Conservation (phyloP, 1,284 basidiomycete species). For the Testicularia cyperi region DNA sequence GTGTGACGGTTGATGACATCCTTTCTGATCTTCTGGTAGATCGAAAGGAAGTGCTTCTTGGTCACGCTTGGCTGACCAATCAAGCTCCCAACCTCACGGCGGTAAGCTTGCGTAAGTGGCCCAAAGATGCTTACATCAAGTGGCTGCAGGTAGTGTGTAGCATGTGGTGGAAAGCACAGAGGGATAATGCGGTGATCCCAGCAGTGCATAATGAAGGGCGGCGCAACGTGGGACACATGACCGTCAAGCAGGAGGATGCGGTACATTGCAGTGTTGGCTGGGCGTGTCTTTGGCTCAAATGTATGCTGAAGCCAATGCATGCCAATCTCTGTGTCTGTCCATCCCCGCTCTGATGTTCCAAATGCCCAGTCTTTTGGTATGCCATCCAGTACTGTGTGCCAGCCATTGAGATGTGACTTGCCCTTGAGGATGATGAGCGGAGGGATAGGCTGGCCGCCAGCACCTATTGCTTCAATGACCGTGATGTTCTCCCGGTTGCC, state of each 20-base stretch:
- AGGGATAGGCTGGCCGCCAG: not conserved
- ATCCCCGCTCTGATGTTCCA: not conserved
- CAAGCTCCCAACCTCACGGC: too few species aligned
- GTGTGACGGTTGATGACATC: too few species aligned
- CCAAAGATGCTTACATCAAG: slow-evolving; percentile 1
- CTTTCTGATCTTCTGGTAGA: too few species aligned
- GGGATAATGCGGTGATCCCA: not conserved
- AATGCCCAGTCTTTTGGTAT: not conserved
- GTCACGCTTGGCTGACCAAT: too few species aligned
- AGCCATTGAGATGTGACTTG: not conserved
- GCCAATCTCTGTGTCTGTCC: not conserved
- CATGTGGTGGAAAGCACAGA: slow-evolving; percentile 1
- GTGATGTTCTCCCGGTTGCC: slow-evolving; percentile 1
- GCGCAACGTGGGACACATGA: not conserved
- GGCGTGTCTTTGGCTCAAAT: slow-evolving; percentile 1
- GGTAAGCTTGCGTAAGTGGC: too few species aligned
- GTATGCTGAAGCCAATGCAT: not conserved
- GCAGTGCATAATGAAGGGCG: not conserved
- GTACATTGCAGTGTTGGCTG: not conserved
- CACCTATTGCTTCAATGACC: slow-evolving; percentile 2
- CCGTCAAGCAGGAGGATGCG: slow-evolving; percentile 1
- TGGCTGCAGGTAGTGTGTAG: slow-evolving; percentile 3
- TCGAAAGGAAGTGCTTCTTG: too few species aligned
- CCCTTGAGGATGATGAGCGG: not conserved
- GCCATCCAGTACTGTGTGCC: not conserved